A percentile compares a stretch with the other conserved stretches of the same genome.
Evolutionary conservation across 768 basidiomycete species (phyloP).

Genomic region (Stropharia rugosoannulata): DNA sequence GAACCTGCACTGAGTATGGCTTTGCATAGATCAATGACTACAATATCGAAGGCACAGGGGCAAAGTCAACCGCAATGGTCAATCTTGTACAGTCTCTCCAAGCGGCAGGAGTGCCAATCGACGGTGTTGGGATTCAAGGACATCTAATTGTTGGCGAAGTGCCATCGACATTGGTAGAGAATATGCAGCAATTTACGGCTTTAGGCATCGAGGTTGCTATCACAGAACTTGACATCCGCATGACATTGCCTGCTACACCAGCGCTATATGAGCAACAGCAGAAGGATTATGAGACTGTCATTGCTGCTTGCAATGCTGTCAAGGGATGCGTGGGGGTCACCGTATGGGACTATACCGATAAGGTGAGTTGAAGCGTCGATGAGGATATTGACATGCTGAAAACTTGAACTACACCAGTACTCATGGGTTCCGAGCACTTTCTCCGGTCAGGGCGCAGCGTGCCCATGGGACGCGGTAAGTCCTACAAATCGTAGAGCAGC

Average conservation of each 20-base stretch:
- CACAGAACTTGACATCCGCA: constrained; percentile 68
- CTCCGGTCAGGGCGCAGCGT: constrained; percentile 37
- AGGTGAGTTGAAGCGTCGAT: constrained; percentile 15
- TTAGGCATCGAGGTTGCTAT: constrained; percentile 68
- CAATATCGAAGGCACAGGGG: constrained; percentile 41
- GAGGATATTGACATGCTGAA: not conserved
- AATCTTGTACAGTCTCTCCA: constrained; percentile 50
- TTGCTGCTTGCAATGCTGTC: constrained; percentile 51
- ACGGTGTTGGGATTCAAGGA: constrained; percentile 61
- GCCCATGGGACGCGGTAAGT: constrained; percentile 36
- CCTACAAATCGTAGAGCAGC: not conserved
- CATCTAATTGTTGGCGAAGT: constrained; percentile 62
- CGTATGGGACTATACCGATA: constrained; percentile 47
- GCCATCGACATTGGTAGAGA: constrained; percentile 44
- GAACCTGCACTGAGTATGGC: not conserved
- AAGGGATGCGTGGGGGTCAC: constrained; percentile 42
- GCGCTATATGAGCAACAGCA: constrained; percentile 53
- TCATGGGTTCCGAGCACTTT: constrained; percentile 40
- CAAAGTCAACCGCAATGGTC: constrained; percentile 56
- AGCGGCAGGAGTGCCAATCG: constrained; percentile 48
- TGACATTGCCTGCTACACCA: constrained; percentile 50
- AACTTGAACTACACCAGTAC: constrained; percentile 22
- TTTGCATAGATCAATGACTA: constrained; percentile 35
- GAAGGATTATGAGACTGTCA: constrained; percentile 55
- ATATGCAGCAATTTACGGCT: constrained; percentile 51